Conservation (phyloP, 305 asterid species). For the Fraxinus sp. region DNA sequence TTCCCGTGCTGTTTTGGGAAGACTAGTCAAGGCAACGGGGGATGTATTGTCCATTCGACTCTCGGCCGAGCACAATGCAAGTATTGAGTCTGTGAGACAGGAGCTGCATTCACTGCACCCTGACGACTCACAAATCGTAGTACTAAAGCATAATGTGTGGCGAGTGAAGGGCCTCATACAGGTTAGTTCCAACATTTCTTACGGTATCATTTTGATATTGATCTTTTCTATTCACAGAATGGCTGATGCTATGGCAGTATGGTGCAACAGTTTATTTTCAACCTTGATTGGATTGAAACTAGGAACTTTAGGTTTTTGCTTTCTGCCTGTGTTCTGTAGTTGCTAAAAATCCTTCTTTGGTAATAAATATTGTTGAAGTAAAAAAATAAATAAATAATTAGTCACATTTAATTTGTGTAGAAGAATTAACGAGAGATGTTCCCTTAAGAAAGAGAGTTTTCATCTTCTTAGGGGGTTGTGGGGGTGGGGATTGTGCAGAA, state of each 20-base stretch:
- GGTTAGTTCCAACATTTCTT: slow-evolving; percentile 40
- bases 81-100: slow-evolving; percentile 80
- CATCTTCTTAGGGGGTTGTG: neutral
- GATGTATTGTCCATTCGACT: slow-evolving; percentile 84
- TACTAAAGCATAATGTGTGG: slow-evolving; percentile 89
- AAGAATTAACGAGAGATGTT: neutral
- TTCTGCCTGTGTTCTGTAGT: neutral
- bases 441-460: neutral
- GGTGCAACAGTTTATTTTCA: slow-evolving; percentile 4
- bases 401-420: neutral
- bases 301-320: neutral
- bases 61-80: slow-evolving; percentile 87
- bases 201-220: neutral
- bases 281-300: neutral
- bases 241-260: slow-evolving; percentile 1
- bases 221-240: slow-evolving; percentile 6
- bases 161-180: slow-evolving; percentile 94
- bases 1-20: slow-evolving; percentile 95
- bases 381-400: neutral
- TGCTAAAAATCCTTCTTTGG: neutral
- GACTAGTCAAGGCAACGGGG: slow-evolving; percentile 77
- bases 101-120: slow-evolving; percentile 86
- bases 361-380: neutral
- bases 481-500: neutral
- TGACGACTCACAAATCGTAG: slow-evolving; percentile 80